Evolutionary conservation across 768 basidiomycete species (phyloP), one percentile per base, ranked within the genome.

Genomic region (Kwoniella pini): DNA sequence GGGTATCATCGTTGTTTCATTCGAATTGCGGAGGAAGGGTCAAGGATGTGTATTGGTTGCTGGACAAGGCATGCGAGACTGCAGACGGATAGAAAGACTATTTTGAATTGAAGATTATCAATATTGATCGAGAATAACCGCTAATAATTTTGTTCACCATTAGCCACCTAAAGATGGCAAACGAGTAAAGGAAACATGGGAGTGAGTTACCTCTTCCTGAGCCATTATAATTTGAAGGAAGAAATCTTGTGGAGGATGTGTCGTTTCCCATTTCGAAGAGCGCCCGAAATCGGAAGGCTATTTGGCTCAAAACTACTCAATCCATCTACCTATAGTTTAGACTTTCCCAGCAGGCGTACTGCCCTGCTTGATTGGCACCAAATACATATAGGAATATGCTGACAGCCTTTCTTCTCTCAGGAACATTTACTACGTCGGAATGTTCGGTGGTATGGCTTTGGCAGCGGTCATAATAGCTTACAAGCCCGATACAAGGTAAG

Each of bases 401-500:
- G 33, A 36, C 15, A 15, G 33, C 33, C 33, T 36, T 15, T 7
- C 33, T 36, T 15, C 7, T 36, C 26, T 2, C 50, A 75, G 73
- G 54, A 86, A 83, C 65, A 82, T 90, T 39, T 96, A 91, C 88
- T 90, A 90, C 72, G 77, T 86, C 63, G 93, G 92, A 30, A 92
- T 96, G 89, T 92, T 89, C 72, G 93, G 93, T 31, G 82, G 85
- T 12, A 88, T 96, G 85, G 85, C 82, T 4, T 80, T 92, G 62
- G 89, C 87, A 28, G 79, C 84, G 10, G 84, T 93, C 30, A 80
- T 90, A 76, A 80, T 91, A 24, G 90, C 91, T 79, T 94, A 92
- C 82, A 94, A 94, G 80, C 92, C 92, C 2, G 90, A 95, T 75
- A 92, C 90, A 17, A 91, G 88, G 92, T 92, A 66, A 62, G 88